Conservation (phyloP, 129 eudicot genomes). For the Lactuca sativa region DNA sequence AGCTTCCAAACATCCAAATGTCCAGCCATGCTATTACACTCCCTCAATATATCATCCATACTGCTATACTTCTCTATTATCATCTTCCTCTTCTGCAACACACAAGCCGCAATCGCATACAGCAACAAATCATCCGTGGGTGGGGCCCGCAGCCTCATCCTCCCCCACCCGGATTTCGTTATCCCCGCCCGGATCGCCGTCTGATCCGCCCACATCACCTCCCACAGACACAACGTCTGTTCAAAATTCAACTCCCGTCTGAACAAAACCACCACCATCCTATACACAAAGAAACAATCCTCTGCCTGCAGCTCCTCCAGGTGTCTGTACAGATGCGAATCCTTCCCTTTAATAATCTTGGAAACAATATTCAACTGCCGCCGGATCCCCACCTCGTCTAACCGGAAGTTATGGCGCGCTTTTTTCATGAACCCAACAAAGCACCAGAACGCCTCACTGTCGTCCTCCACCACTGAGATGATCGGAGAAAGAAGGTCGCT, state of each 20-base stretch:
- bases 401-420: slow-evolving; percentile 86
- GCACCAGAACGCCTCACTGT: slow-evolving; percentile 79
- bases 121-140: slow-evolving; percentile 77
- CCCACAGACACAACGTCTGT: slow-evolving; percentile 89
- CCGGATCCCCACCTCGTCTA: slow-evolving; percentile 74
- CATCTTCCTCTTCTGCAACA: slow-evolving; percentile 64
- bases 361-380: slow-evolving; percentile 59
- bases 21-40: slow-evolving; percentile 85
- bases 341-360: slow-evolving; percentile 72
- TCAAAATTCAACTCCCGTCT: slow-evolving; percentile 70
- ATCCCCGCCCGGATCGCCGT: slow-evolving; percentile 78
- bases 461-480: slow-evolving; percentile 65
- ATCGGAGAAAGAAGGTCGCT: slow-evolving; percentile 83
- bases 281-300: slow-evolving; percentile 80
- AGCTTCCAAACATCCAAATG: slow-evolving; percentile 86
- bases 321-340: slow-evolving; percentile 68
- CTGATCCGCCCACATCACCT: slow-evolving; percentile 94
- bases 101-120: slow-evolving; percentile 78
- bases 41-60: slow-evolving; percentile 85
- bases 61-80: slow-evolving; percentile 81
- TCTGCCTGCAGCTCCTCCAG: slow-evolving; percentile 78
- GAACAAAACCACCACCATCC: slow-evolving; percentile 87
- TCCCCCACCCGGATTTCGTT: slow-evolving; percentile 62
- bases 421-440: slow-evolving; percentile 84
- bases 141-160: slow-evolving; percentile 64